These are phyloP conservation scores for Jatropha podagrica DNA, from an alignment of 441 rosid species.

Conservation along the genomic window DNA sequence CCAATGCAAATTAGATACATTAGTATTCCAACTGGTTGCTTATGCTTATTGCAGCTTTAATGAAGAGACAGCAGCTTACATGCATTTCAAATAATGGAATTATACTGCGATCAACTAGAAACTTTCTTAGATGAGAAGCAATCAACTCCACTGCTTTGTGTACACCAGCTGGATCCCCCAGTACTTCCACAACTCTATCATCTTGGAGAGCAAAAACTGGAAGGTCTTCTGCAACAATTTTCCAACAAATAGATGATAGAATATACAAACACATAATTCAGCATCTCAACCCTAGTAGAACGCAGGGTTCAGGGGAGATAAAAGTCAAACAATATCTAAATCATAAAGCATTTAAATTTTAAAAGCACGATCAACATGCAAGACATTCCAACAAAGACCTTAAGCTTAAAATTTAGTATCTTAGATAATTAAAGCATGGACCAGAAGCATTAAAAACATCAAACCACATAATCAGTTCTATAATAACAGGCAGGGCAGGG, in stretches of 20 bases:
- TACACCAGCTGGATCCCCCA: conserved; percentile 81
- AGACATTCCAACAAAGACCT: background rate
- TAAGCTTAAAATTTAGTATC: background rate
- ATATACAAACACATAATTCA: background rate
- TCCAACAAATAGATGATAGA: conserved; percentile 5
- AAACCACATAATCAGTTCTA: background rate
- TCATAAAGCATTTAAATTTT: background rate
- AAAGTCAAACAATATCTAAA: background rate
- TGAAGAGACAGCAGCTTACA: conserved; percentile 39
- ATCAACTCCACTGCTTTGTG: conserved; percentile 91
- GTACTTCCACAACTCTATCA: conserved; percentile 93
- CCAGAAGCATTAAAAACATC: background rate
- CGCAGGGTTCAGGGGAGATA: too few relatives aligned
- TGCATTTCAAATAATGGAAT: conserved; percentile 85
- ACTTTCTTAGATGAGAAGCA: conserved; percentile 92
- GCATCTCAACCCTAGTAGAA: background rate
- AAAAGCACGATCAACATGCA: too few relatives aligned
- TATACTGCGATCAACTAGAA: conserved; percentile 91
- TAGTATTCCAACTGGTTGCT: conserved; percentile 12
- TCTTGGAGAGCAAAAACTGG: conserved; percentile 96
- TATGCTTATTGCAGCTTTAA: conserved; percentile 3
- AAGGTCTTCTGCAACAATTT: conserved; percentile 67
- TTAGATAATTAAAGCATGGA: background rate
- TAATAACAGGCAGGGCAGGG: background rate
- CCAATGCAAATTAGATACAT: conserved; percentile 17